Evolutionary conservation across 805 yeast genomes (phyloP), one percentile per base, ranked within the genome.

Genomic region (Zygosaccharomyces lentus): DNA sequence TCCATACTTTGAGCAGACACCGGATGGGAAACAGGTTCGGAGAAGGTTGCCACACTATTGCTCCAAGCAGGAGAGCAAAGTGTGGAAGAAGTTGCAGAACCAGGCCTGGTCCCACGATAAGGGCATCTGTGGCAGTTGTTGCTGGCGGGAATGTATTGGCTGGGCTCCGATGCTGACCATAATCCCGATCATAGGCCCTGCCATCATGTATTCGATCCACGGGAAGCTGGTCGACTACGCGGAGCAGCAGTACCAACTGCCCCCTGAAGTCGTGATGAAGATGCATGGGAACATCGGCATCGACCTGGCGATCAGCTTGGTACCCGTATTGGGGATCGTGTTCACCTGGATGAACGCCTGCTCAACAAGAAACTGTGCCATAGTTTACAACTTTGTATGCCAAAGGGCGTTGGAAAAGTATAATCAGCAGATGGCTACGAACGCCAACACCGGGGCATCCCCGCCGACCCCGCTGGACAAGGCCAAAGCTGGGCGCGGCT

Each of bases 101-200:
- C 75, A 78, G 49, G 97, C 97, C 0, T 90, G 96, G 96, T 58
- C 75, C 12, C 89, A 91, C 60, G 98, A 91, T 62, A 76, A 77
- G 53, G 87, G 95, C 61, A 77, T 87, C 57, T 72, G 85, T 62
- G 96, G 96, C 0, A 82, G 90, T 51, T 9, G 72, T 77, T 53
- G 89, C 81, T 65, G 66, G 62, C 50, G 61, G 9, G 75, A 87
- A 53, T 91, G 93, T 1, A 55, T 85, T 15, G 96, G 96, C 0
- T 65, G 83, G 58, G 91, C 84, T 1, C 93, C 96, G 1, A 42
- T 89, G 10, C 73, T 82, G 32, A 75, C 83, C 1, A 66, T 87
- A 7, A 45, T 91, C 8, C 98, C 98, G 0, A 84, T 78, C 0
- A 64, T 91, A n/a, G 98, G 98, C 0, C 96, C 97, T 1, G 52